Conservation (phyloP, 2,329 filamentous ascomycete species). For the Penicillium sp. region DNA sequence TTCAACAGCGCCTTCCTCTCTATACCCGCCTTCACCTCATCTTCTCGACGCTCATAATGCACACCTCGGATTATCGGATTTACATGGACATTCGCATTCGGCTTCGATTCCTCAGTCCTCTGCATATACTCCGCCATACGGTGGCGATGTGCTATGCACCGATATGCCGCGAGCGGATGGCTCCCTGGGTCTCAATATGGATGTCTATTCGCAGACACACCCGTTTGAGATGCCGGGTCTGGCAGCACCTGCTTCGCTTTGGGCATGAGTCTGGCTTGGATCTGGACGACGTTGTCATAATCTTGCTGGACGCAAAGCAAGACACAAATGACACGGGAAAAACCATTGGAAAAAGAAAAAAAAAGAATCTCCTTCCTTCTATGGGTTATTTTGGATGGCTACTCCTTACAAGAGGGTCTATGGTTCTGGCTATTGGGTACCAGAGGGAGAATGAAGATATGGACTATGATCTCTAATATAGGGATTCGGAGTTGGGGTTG, state of each 20-base stretch:
- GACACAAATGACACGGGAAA: too few species aligned
- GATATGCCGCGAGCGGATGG: slow-evolving; percentile 31
- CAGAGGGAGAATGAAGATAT: not conserved
- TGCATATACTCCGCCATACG: slow-evolving; percentile 40
- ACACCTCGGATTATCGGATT: slow-evolving; percentile 30
- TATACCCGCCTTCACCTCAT: slow-evolving; percentile 40
- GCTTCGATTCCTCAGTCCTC: slow-evolving; percentile 37
- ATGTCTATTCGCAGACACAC: slow-evolving; percentile 36
- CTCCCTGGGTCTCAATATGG: slow-evolving; percentile 30
- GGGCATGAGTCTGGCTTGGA: slow-evolving; percentile 30
- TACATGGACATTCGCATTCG: slow-evolving; percentile 20
- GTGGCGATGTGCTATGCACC: slow-evolving; percentile 36
- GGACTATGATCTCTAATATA: not conserved
- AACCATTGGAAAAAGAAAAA: not conserved
- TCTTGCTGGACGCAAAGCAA: too few species aligned
- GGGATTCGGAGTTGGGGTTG: not conserved
- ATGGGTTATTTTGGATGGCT: not conserved
- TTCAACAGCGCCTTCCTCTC: slow-evolving; percentile 35
- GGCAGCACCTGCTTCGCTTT: slow-evolving; percentile 37
- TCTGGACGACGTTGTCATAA: not conserved
- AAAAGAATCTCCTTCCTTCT: not conserved
- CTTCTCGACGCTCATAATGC: slow-evolving; percentile 39
- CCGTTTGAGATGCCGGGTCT: slow-evolving; percentile 36
- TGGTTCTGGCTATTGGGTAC: slow-evolving; percentile 5
- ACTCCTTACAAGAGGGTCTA: not conserved